These are phyloP conservation scores for Arthrinium phaeospermum DNA, from an alignment of 2,329 filamentous ascomycete species.

Conservation along the genomic window DNA sequence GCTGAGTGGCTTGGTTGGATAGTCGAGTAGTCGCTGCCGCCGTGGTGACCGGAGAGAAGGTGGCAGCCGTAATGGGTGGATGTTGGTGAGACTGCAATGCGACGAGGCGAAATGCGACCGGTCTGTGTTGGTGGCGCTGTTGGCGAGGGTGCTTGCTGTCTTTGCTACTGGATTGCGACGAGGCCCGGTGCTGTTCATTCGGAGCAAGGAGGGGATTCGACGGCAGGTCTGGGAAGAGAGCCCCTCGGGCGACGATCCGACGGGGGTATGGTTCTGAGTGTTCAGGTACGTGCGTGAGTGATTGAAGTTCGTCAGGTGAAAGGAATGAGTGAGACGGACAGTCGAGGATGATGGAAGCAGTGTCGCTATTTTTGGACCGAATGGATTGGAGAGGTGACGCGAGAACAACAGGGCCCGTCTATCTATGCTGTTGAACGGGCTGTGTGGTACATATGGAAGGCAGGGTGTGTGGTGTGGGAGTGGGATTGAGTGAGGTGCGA, in stretches of 20 bases:
- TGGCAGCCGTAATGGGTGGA: background rate
- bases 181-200: background rate
- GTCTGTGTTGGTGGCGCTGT: background rate
- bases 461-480: background rate
- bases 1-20: background rate
- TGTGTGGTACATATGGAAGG: slow-evolving; percentile 10
- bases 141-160: background rate
- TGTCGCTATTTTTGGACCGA: slow-evolving; percentile 15
- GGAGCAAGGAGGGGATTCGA: background rate
- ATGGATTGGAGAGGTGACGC: slow-evolving; percentile 8
- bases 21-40: background rate
- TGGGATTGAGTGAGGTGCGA: background rate
- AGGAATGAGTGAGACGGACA: slow-evolving; percentile 7
- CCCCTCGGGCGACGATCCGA: slow-evolving; percentile 3
- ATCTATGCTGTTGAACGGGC: background rate
- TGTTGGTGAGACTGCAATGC: background rate
- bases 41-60: background rate
- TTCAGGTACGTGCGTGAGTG: slow-evolving; percentile 3
- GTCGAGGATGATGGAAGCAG: slow-evolving; percentile 6
- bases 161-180: slow-evolving; percentile 11
- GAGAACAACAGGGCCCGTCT: background rate
- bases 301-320: slow-evolving; percentile 11
- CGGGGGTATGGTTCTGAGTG: background rate
- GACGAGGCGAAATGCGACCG: slow-evolving; percentile 13
- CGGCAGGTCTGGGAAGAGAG: background rate